Percentiles rank a stretch among this genome's conserved stretches.
Conservation (phyloP, 2,329 filamentous ascomycete species). For the Capronia epimyces region DNA sequence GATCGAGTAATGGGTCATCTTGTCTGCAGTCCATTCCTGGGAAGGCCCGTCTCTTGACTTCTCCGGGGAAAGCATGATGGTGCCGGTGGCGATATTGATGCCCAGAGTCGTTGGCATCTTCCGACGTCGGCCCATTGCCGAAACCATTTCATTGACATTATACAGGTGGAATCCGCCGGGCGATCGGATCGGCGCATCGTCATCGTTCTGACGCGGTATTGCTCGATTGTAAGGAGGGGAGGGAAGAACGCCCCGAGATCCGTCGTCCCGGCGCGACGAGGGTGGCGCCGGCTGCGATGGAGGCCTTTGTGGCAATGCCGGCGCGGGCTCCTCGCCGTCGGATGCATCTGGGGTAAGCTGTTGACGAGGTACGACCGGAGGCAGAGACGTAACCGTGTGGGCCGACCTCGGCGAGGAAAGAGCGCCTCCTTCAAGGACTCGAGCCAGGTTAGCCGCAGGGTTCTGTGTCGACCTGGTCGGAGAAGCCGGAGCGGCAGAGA, state of each 20-base stretch:
- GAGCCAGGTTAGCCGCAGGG: conserved; percentile 56
- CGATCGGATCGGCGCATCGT: conserved; percentile 44
- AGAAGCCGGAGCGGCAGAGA: conserved; percentile 29
- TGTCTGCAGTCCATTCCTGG: conserved; percentile 90
- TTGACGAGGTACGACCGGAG: conserved; percentile 42
- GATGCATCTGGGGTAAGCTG: conserved; percentile 63
- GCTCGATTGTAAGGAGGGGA: conserved; percentile 54
- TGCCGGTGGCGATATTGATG: conserved; percentile 82
- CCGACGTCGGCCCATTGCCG: conserved; percentile 93
- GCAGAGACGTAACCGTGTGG: conserved; percentile 34
- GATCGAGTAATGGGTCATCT: conserved; percentile 93
- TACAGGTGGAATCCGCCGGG: conserved; percentile 88
- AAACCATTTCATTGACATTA: conserved; percentile 95
- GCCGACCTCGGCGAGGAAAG: conserved; percentile 32
- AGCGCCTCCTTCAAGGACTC: conserved; percentile 38
- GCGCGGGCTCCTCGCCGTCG: conserved; percentile 57
- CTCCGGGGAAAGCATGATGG: conserved; percentile 86
- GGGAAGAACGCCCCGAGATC: conserved; percentile 42
- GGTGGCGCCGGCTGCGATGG: conserved; percentile 42
- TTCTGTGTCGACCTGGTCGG: conserved; percentile 45
- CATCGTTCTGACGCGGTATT: conserved; percentile 41
- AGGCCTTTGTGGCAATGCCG: conserved; percentile 59
- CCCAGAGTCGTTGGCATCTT: conserved; percentile 97
- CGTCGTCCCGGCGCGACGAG: conserved; percentile 37
- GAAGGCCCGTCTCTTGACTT: conserved; percentile 74